Base-by-base conservation (phyloP, 257 asterid genomes). In the Solanum etuberosum region DNA sequence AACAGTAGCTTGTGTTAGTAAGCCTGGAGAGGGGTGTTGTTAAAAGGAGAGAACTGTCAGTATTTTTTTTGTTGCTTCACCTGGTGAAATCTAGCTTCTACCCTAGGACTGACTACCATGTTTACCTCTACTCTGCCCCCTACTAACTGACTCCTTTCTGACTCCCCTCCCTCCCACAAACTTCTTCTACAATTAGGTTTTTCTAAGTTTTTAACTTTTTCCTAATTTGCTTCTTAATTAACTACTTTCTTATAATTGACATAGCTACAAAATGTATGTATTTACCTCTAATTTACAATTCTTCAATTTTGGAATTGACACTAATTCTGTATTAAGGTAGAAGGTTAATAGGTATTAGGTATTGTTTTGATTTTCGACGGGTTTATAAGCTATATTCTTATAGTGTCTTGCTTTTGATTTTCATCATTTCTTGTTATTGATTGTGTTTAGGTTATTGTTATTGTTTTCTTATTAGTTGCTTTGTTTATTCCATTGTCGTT, bases 1-100 rank as follows among this genome's bases (percentile, higher is more conserved):
- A 80, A 88, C 71, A 71, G 90, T 88, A 88, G 85, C 87, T 88
- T 86, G 43, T 88, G 86, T 72, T 83, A 74, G 77, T 87, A 86
- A 46, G 85, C 90, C 88, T 81, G 88, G 86, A 35, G 86, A 27
- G 9, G 27, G 35, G 70, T 51, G 80, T 78, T 65, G 54, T 78
- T 78, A 67, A 88, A 85, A 77, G 43, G 85, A 48, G 20, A 86
- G 83, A 78, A 83, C 77, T 73, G 90, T 86, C 90, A 86, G 89
- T n/a, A 51, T 16, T 10, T 11, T 11, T 68, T 32, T 72, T 83
- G 27, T 72, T 83, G 27, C 83, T 74, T 42, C 78, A 25, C 85
- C 74, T 59, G 86, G 46, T 27, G 73, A 83, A 46, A 67, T 70
- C 48, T 51, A 83, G 84, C 61, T 25, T 35, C 29, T 68, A n/a